Evolutionary conservation across 1,284 basidiomycete genomes (phyloP), one percentile per base, ranked within the genome.

Genomic region (Ceratobasidium sp.): DNA sequence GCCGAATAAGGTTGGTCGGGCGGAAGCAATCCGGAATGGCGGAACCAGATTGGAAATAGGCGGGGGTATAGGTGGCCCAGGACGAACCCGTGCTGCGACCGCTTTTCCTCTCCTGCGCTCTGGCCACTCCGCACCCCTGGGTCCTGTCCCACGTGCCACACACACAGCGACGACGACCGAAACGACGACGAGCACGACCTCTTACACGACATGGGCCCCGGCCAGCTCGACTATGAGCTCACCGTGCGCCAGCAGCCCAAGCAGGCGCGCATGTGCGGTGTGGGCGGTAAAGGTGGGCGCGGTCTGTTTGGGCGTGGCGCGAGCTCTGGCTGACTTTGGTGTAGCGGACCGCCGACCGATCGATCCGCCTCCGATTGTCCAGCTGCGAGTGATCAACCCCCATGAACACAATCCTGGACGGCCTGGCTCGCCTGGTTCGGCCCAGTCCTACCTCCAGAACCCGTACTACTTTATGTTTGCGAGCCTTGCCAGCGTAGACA

Each of bases 391-490:
- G 73, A 87, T 94, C 78, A 93, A 94, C 82, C 89, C 88, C 8
- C 82, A 88, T n/a, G 84, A 86, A 50, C 85, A 83, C 47, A 41
- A 41, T 11, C 79, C 78, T 78, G 47, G 78, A 77, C 44, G 76
- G 36, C 86, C 74, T 7, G 76, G 74, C 47, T 51, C 54, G 22
- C 51, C 56, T 33, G 15, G 53, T 22, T 69, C 73, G 22, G 63
- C 69, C 27, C 59, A 59, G 33, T 63, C 56, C 31, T 94, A 90
- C 81, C 86, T 93, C 17, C 92, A 97, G 83, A 96, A 94, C 78
- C 95, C 95, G 0, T 96, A 96, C 82, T 96, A 96, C 81, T 97
- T 98, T 83, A 95, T 96, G 89, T 97, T 95, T 79, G 95, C 95
- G 5, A 91, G 90, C 77, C 87, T 97, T 27, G 93, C 94, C 0